Conservation (phyloP, 148 eudicot species). For the Gaultheria prostrata region DNA sequence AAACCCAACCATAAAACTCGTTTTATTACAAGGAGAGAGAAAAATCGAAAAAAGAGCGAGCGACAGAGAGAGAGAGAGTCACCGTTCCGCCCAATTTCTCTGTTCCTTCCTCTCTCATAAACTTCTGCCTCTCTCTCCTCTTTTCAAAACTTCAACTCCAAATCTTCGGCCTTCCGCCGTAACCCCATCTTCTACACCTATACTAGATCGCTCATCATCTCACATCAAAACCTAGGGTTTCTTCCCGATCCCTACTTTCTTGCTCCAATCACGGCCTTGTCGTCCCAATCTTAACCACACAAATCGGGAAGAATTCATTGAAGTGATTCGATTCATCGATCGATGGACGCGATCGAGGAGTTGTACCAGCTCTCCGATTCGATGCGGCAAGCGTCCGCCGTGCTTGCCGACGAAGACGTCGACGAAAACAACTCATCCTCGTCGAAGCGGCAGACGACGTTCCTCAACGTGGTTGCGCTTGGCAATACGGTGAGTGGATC, state of each 20-base stretch:
- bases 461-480: slow-evolving; percentile 85
- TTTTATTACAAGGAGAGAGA: slow-evolving; percentile 1
- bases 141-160: slow-evolving; percentile 14
- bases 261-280: slow-evolving; percentile 8
- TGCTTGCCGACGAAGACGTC: slow-evolving; percentile 88
- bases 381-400: slow-evolving; percentile 85
- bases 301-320: neutral
- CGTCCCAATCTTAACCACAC: neutral
- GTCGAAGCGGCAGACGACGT: slow-evolving; percentile 61
- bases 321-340: slow-evolving; percentile 14
- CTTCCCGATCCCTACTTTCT: neutral
- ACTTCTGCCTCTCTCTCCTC: neutral
- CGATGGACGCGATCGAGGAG: slow-evolving; percentile 96
- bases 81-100: neutral
- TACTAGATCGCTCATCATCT: neutral
- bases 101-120: neutral
- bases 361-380: slow-evolving; percentile 76
- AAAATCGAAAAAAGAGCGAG: neutral
- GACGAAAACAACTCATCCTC: slow-evolving; percentile 53
- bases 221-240: slow-evolving; percentile 12
- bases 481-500: slow-evolving; percentile 71
- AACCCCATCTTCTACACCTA: neutral
- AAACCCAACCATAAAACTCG: neutral
- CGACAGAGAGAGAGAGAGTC: neutral
- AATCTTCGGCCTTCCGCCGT: slow-evolving; percentile 24